Conservation (phyloP, 306 rosid species). For the Urtica urens region DNA sequence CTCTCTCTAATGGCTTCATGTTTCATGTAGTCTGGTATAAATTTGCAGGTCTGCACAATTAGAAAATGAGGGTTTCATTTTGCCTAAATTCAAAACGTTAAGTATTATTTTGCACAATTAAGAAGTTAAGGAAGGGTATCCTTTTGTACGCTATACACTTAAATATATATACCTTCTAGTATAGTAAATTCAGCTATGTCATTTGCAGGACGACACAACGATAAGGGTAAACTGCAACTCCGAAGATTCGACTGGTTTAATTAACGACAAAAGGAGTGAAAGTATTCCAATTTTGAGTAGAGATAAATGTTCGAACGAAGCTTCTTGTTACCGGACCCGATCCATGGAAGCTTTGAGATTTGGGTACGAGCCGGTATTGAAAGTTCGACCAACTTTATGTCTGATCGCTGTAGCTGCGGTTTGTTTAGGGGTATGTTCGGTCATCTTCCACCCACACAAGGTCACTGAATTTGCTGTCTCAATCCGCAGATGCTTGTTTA, state of each 20-base stretch:
- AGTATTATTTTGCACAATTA: too few species aligned
- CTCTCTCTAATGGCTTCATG: too few species aligned
- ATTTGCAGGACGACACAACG: conserved; percentile 47
- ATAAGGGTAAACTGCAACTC: conserved; percentile 24
- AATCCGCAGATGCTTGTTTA: conserved; percentile 70
- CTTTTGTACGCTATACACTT: conserved; percentile 1
- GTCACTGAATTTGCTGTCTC: conserved; percentile 64
- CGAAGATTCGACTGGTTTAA: conserved; percentile 19
- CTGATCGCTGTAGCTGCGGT: conserved; percentile 44
- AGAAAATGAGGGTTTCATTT: too few species aligned
- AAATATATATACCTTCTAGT: background rate
- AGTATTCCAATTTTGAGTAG: conserved; percentile 39
- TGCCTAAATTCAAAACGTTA: too few species aligned
- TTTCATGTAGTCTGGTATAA: too few species aligned
- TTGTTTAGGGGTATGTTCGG: conserved; percentile 71
- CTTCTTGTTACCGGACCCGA: conserved; percentile 9
- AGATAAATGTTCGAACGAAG: conserved; percentile 24
- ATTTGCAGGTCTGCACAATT: too few species aligned
- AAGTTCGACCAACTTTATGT: conserved; percentile 42
- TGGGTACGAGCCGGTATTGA: conserved; percentile 32
- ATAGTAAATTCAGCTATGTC: conserved; percentile 8
- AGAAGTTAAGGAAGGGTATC: too few species aligned
- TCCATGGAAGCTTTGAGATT: conserved; percentile 24
- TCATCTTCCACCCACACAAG: conserved; percentile 60
- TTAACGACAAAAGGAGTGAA: conserved; percentile 26